Conservation (phyloP, 2,329 filamentous ascomycete genomes). For the Colletotrichum tropicicola region DNA sequence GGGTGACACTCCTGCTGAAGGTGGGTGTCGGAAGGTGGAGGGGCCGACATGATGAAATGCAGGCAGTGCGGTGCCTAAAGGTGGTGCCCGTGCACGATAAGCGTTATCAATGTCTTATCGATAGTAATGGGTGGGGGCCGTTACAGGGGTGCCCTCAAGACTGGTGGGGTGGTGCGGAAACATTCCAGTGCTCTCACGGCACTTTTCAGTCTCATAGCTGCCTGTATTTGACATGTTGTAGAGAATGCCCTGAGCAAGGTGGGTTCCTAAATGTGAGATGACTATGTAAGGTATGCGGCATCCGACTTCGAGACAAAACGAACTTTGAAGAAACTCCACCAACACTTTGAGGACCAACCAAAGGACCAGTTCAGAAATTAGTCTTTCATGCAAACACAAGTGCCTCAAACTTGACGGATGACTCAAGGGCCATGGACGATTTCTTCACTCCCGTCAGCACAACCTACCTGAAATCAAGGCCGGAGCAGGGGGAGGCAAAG, state of each 20-base stretch:
- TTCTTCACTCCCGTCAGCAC: constrained; percentile 64
- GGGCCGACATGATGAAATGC: constrained; percentile 12
- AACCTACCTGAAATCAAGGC: constrained; percentile 52
- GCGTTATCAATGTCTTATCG: constrained; percentile 2
- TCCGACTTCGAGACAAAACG: not conserved
- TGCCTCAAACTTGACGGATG: not conserved
- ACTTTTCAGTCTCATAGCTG: too few relatives aligned
- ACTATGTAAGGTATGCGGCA: too few relatives aligned
- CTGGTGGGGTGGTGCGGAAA: too few relatives aligned
- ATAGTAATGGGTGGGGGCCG: not conserved
- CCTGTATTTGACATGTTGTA: too few relatives aligned
- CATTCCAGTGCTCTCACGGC: too few relatives aligned
- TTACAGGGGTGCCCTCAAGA: not conserved
- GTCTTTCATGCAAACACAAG: not conserved
- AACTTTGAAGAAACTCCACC: not conserved
- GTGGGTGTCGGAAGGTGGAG: constrained; percentile 4
- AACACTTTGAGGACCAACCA: too few relatives aligned
- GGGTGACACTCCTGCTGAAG: constrained; percentile 11
- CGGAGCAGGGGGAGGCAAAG: constrained; percentile 48
- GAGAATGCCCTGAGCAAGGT: too few relatives aligned
- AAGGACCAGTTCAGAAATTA: too few relatives aligned
- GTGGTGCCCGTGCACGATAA: constrained; percentile 10
- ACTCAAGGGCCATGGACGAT: constrained; percentile 57
- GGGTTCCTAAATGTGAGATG: too few relatives aligned
- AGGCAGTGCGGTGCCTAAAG: not conserved